Conservation (phyloP, 306 rosid species). For the Amphicarpaea edgeworthii region DNA sequence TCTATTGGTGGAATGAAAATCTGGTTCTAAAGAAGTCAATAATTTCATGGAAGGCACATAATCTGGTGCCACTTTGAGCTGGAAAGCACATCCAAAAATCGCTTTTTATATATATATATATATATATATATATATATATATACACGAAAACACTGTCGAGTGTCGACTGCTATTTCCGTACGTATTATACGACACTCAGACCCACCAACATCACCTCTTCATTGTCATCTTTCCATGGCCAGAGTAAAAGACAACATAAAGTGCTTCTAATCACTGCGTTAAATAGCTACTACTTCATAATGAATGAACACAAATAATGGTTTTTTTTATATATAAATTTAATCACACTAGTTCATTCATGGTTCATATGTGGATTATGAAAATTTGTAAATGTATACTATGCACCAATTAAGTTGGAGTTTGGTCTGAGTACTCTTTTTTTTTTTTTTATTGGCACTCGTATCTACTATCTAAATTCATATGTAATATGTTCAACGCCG, state of each 20-base stretch:
- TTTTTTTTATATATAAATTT: neutral
- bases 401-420: neutral
- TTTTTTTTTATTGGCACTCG: neutral
- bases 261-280: neutral
- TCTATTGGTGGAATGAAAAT: neutral
- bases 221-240: neutral
- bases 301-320: neutral
- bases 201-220: slow-evolving; percentile 38
- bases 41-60: slow-evolving; percentile 3
- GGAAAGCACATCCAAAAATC: slow-evolving; percentile 31
- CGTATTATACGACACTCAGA: slow-evolving; percentile 27
- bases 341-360: neutral
- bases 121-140: too few relatives aligned
- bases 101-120: too few relatives aligned
- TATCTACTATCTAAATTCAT: slow-evolving; percentile 3
- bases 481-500: neutral
- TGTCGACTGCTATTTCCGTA: slow-evolving; percentile 8
- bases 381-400: neutral
- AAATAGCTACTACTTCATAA: neutral
- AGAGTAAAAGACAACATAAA: neutral
- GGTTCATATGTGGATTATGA: neutral
- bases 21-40: neutral
- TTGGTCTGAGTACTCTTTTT: neutral
- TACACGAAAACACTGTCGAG: neutral
- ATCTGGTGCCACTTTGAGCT: slow-evolving; percentile 24